Conservation (phyloP, 106 monocot species). For the Acanthochlamys bracteata region DNA sequence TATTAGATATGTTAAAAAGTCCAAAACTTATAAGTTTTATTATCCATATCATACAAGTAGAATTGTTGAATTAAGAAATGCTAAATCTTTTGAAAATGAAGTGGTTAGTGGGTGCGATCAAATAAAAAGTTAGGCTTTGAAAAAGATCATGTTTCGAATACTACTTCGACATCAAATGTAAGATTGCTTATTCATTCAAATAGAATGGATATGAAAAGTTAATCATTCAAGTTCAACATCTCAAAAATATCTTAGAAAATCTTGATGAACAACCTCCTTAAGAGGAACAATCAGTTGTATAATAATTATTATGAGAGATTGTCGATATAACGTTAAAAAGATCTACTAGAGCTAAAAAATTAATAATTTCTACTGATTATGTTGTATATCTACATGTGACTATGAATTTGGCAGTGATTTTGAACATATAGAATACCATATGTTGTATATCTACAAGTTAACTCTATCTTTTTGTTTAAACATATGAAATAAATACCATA, state of each 20-base stretch:
- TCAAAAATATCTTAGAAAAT: background rate
- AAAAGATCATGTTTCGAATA: background rate
- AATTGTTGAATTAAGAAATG: slow-evolving; percentile 2
- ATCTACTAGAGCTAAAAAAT: too few species aligned
- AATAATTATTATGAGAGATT: too few species aligned
- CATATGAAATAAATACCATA: too few species aligned
- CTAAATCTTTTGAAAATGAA: background rate
- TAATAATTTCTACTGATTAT: background rate
- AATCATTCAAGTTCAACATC: background rate
- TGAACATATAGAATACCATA: too few species aligned
- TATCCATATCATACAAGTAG: background rate
- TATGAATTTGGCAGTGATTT: too few species aligned
- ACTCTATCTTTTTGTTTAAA: too few species aligned
- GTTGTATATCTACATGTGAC: background rate
- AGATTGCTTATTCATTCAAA: background rate
- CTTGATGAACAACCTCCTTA: too few species aligned
- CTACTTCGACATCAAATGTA: background rate
- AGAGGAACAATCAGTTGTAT: too few species aligned
- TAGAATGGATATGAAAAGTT: background rate
- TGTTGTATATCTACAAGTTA: too few species aligned
- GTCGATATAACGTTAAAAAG: background rate
- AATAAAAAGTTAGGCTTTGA: background rate
- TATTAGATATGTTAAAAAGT: background rate
- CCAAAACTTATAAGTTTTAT: slow-evolving; percentile 2
- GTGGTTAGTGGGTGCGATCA: background rate